phyloP scores from a whole-genome alignment of 345 rosid species.

The Aquilaria sinensis region DNA sequence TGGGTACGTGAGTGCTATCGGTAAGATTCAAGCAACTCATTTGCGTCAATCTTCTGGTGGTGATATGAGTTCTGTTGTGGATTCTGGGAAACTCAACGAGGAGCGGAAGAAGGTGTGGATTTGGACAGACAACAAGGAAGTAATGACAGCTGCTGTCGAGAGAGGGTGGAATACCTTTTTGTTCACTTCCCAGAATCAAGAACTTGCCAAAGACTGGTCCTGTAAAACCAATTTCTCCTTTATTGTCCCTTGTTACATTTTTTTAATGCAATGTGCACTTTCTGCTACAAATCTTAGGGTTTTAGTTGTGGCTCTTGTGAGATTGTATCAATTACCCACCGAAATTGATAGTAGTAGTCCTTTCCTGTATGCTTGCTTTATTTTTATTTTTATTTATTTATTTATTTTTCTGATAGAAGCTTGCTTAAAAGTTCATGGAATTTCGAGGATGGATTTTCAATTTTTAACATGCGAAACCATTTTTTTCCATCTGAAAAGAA shows the following conservation, averaged over 20 bases:
- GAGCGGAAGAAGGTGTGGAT: constrained; percentile 67
- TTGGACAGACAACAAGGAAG: constrained; percentile 69
- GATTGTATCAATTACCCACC: no score
- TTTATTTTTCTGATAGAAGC: no score
- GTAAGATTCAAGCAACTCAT: not conserved
- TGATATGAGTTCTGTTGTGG: constrained; percentile 25
- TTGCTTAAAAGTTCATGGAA: not conserved
- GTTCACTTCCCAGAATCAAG: constrained; percentile 33
- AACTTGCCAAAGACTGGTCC: constrained; percentile 75
- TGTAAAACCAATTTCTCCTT: constrained; percentile 29
- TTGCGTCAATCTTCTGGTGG: constrained; percentile 11
- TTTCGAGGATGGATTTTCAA: no score
- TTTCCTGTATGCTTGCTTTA: constrained; percentile 9
- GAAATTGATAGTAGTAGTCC: no score
- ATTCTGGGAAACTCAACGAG: constrained; percentile 22
- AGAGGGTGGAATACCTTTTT: constrained; percentile 91
- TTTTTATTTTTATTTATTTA: no score
- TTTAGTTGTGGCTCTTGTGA: no score
- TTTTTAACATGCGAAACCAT: no score
- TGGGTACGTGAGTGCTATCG: constrained; percentile 8
- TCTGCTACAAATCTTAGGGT: no score
- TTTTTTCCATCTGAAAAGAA: no score
- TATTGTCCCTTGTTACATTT: not conserved
- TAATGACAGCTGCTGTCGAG: constrained; percentile 79
- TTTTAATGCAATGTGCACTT: no score